A percentile compares a stretch with the other conserved stretches of the same genome.
Conservation (phyloP, 192 early-diverging fungal genomes). For the Backusella macrospora region DNA sequence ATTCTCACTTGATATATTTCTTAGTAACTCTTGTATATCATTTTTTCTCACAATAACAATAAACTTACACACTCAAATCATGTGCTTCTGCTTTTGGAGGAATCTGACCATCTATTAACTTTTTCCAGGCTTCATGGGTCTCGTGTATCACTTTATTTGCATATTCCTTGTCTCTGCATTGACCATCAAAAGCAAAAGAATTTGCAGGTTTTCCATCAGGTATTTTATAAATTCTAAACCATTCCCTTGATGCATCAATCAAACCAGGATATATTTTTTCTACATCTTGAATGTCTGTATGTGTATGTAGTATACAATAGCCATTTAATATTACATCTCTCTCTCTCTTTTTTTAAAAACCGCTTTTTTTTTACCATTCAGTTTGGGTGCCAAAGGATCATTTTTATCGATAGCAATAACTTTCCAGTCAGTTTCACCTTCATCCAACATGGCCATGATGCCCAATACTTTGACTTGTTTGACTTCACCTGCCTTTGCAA, state of each 20-base stretch:
- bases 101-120: conserved; percentile 58
- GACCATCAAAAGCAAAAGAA: conserved; percentile 96
- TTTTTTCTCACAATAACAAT: not conserved
- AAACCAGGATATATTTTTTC: conserved; percentile 96
- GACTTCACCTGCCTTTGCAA: conserved; percentile 89
- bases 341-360: not conserved
- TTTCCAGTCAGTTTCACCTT: conserved; percentile 99
- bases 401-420: conserved; percentile 95
- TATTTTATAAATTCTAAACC: conserved; percentile 99
- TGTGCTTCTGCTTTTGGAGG: conserved; percentile 9
- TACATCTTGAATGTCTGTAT: conserved; percentile 92
- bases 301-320: not conserved
- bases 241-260: conserved; percentile 94
- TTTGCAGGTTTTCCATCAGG: conserved; percentile 99
- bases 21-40: not conserved
- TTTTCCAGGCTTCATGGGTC: conserved; percentile 92
- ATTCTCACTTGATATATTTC: conserved; percentile 28
- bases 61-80: conserved; percentile 14
- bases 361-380: conserved; percentile 72
- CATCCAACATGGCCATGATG: conserved; percentile 96
- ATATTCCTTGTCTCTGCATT: conserved; percentile 82
- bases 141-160: conserved; percentile 87
- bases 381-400: conserved; percentile 93
- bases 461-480: conserved; percentile 99
- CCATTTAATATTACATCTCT: not conserved